phyloP scores from a whole-genome alignment of 139 green algal species.

The Monoraphidium neglectum region DNA sequence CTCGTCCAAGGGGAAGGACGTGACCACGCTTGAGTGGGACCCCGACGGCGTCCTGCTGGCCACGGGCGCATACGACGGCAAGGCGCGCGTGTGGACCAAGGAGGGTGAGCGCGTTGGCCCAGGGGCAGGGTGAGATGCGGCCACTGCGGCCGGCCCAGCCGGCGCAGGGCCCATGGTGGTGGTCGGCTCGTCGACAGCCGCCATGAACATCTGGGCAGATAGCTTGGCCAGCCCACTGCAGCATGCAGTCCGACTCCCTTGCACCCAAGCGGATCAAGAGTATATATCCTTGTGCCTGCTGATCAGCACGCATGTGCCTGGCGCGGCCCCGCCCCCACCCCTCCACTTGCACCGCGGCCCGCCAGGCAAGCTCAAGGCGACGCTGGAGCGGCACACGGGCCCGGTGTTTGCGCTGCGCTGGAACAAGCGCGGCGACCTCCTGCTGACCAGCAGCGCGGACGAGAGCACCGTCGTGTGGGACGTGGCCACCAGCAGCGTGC shows the following conservation, averaged over 20 bases:
- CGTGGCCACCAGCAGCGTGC: conserved; percentile 64
- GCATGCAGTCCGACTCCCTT: too few species aligned
- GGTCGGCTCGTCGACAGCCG: too few species aligned
- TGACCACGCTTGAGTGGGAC: conserved; percentile 95
- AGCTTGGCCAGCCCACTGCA: too few species aligned
- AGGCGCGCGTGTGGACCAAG: conserved; percentile 80
- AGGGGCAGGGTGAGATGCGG: too few species aligned
- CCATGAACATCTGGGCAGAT: too few species aligned
- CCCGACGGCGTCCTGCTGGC: conserved; percentile 81
- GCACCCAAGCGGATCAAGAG: too few species aligned
- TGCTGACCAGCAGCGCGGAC: conserved; percentile 90
- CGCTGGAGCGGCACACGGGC: conserved; percentile 78
- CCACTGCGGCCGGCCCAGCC: too few species aligned
- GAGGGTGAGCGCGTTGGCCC: conserved; percentile 53
- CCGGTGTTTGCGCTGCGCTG: conserved; percentile 94
- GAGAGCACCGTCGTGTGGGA: conserved; percentile 83
- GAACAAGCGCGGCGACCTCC: conserved; percentile 85
- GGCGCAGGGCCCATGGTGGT: neutral
- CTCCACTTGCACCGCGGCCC: too few species aligned
- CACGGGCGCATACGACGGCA: conserved; percentile 88
- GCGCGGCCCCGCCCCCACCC: too few species aligned
- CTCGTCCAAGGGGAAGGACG: conserved; percentile 73
- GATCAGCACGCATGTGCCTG: too few species aligned
- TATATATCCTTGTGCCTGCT: too few species aligned
- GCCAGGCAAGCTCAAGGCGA: conserved; percentile 75